Evolutionary conservation across 768 basidiomycete species (phyloP).

Genomic region (Calocera cornea): DNA sequence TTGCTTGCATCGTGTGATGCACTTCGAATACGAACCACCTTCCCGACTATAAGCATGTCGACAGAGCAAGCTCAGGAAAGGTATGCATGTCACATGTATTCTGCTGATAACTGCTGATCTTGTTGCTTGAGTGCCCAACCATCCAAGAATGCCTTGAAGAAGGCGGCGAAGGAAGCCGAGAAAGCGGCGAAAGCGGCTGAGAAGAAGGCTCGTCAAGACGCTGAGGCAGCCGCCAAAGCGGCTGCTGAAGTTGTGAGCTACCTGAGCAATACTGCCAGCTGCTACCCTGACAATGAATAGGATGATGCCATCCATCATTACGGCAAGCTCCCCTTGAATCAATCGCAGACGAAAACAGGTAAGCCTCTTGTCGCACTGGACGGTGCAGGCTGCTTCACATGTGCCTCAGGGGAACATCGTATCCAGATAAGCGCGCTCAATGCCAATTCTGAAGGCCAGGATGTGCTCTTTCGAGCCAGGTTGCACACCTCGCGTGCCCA

Average conservation of each 20-base stretch:
- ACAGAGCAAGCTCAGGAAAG: neutral
- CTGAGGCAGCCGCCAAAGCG: slow-evolving; percentile 52
- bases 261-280: slow-evolving; percentile 7
- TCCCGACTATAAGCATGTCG: neutral
- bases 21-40: no score
- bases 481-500: slow-evolving; percentile 85
- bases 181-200: slow-evolving; percentile 83
- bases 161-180: slow-evolving; percentile 77
- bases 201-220: slow-evolving; percentile 65
- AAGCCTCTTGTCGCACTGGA: slow-evolving; percentile 12
- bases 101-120: neutral
- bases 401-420: slow-evolving; percentile 33
- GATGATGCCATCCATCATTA: slow-evolving; percentile 71
- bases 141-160: slow-evolving; percentile 82
- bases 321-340: slow-evolving; percentile 77
- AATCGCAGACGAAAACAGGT: slow-evolving; percentile 63
- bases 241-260: slow-evolving; percentile 45
- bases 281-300: slow-evolving; percentile 27
- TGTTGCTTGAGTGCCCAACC: slow-evolving; percentile 25
- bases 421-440: slow-evolving; percentile 53
- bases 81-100: neutral
- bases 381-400: neutral
- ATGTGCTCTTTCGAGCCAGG: slow-evolving; percentile 73
- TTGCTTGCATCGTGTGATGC: no score
- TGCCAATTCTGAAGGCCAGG: slow-evolving; percentile 49